Conservation (phyloP, 768 basidiomycete species). For the Boletus barrowsii region DNA sequence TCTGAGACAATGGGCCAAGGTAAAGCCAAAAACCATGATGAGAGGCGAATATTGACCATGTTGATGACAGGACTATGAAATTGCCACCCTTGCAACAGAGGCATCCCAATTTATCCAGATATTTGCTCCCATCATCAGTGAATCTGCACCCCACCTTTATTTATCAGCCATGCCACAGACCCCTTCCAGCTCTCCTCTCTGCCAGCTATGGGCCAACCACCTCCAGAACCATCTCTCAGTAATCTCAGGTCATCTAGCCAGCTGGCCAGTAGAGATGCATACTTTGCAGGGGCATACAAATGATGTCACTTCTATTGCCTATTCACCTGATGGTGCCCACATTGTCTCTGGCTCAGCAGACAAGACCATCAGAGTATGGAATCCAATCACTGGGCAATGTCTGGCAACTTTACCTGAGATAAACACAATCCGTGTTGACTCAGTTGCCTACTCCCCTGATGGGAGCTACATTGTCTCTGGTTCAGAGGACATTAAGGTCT, state of each 20-base stretch:
- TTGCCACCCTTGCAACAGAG: slow-evolving; percentile 22
- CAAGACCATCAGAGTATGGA: slow-evolving; percentile 19
- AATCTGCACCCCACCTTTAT: slow-evolving; percentile 38
- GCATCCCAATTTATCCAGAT: slow-evolving; percentile 28
- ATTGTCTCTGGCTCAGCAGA: slow-evolving; percentile 27
- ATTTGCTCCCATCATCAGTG: slow-evolving; percentile 29
- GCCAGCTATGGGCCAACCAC: slow-evolving; percentile 20
- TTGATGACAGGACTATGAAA: slow-evolving; percentile 9
- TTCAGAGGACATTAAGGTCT: slow-evolving; percentile 18
- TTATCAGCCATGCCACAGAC: slow-evolving; percentile 37
- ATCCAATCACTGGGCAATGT: slow-evolving; percentile 16
- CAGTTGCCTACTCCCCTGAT: slow-evolving; percentile 27
- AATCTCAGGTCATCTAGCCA: slow-evolving; percentile 1
- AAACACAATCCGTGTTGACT: neutral
- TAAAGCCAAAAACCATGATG: neutral
- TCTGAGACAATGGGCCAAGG: slow-evolving; percentile 19
- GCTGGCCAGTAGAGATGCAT: slow-evolving; percentile 20
- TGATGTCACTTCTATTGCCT: slow-evolving; percentile 12
- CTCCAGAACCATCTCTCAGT: slow-evolving; percentile 13
- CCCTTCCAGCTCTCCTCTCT: slow-evolving; percentile 27
- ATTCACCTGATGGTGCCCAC: slow-evolving; percentile 22
- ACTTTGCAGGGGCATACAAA: slow-evolving; percentile 14
- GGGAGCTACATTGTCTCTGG: slow-evolving; percentile 17
- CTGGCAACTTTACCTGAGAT: slow-evolving; percentile 1
- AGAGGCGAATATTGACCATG: neutral